Conservation (phyloP, 1,284 basidiomycete species). For the Sporisorium iseilematis-ciliati region DNA sequence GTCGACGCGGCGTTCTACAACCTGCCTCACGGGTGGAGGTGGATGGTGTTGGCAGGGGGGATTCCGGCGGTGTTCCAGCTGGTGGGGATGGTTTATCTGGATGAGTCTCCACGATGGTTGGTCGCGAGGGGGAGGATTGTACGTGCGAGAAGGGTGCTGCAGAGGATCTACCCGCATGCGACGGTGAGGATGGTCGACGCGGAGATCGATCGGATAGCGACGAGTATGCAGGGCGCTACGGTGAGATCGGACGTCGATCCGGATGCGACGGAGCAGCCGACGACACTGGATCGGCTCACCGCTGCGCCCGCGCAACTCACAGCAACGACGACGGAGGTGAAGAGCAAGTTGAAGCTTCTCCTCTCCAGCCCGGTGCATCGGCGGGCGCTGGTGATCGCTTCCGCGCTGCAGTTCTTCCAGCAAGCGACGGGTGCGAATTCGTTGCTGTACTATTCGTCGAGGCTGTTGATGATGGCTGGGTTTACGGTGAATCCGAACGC, state of each 20-base stretch:
- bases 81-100: constrained; percentile 58
- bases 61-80: constrained; percentile 60
- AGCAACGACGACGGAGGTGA: constrained; percentile 21
- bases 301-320: constrained; percentile 25
- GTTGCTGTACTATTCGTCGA: constrained; percentile 54
- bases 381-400: constrained; percentile 54
- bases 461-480: constrained; percentile 58
- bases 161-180: constrained; percentile 59
- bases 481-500: constrained; percentile 60
- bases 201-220: constrained; percentile 52
- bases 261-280: constrained; percentile 13
- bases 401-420: constrained; percentile 53
- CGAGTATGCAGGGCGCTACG: constrained; percentile 39
- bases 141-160: constrained; percentile 50
- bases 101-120: constrained; percentile 63
- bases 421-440: constrained; percentile 45
- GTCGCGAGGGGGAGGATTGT: constrained; percentile 47
- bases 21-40: constrained; percentile 61
- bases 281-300: constrained; percentile 14
- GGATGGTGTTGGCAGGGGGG: constrained; percentile 60
- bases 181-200: constrained; percentile 35
- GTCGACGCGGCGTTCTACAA: constrained; percentile 59
- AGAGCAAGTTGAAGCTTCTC: constrained; percentile 43
- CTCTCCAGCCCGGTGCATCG: constrained; percentile 38
- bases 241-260: constrained; percentile 18